Evolutionary conservation across 192 early-diverging fungal genomes (phyloP).

Genomic region (Coemansia sp.): DNA sequence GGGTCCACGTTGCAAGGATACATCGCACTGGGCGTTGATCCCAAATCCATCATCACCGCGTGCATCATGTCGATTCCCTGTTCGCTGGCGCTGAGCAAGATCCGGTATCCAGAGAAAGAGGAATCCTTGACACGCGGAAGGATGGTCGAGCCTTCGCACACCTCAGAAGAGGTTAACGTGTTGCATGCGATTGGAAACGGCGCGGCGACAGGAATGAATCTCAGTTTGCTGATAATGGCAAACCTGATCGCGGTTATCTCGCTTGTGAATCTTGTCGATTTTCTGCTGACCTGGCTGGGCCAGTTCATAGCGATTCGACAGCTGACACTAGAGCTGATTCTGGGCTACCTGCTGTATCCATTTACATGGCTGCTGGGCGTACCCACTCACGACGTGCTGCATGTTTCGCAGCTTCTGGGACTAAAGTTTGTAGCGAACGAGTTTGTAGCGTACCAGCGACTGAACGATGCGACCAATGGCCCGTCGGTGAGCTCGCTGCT

Average conservation of each 20-base stretch:
- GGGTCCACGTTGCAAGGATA: constrained; percentile 80
- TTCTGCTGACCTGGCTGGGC: constrained; percentile 68
- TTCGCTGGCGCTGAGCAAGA: constrained; percentile 79
- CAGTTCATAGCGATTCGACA: constrained; percentile 61
- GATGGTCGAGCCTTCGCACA: constrained; percentile 57
- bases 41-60: constrained; percentile 71
- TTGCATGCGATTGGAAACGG: constrained; percentile 83
- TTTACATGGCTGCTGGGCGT: constrained; percentile 72
- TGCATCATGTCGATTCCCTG: constrained; percentile 92
- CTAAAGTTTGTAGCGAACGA: constrained; percentile 85
- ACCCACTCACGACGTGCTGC: constrained; percentile 53
- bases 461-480: constrained; percentile 21
- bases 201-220: constrained; percentile 75
- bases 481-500: constrained; percentile 39
- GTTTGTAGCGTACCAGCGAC: constrained; percentile 75
- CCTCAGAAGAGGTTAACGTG: constrained; percentile 68
- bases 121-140: constrained; percentile 75
- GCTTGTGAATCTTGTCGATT: constrained; percentile 67
- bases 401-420: constrained; percentile 66
- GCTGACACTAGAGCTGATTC: constrained; percentile 67
- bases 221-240: constrained; percentile 72
- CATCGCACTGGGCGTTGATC: constrained; percentile 65
- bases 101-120: constrained; percentile 82
- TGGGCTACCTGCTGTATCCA: constrained; percentile 80
- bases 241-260: constrained; percentile 76